A percentile compares a stretch with the other conserved stretches of the same genome.
phyloP scores from a whole-genome alignment of 2,329 filamentous ascomycete genomes.

The Cordyceps cateniannulata region DNA sequence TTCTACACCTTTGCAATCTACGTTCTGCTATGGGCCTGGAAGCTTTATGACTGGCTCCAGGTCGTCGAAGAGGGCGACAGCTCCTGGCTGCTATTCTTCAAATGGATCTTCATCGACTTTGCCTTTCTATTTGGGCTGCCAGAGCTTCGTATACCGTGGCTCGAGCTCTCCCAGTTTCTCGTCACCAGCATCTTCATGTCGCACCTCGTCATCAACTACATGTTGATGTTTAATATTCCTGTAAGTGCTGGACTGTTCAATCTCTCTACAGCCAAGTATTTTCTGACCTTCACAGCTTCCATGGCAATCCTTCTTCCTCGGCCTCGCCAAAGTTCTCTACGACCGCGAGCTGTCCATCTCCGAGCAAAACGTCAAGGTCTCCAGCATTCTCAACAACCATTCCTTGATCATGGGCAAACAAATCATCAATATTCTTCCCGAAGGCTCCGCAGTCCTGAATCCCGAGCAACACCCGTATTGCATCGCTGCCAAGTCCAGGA shows the following conservation, averaged over 20 bases:
- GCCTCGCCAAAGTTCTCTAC: slow-evolving; percentile 74
- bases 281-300: slow-evolving; percentile 50
- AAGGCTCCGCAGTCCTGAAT: slow-evolving; percentile 89
- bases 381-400: slow-evolving; percentile 80
- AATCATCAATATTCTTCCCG: slow-evolving; percentile 94
- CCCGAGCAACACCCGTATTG: slow-evolving; percentile 77
- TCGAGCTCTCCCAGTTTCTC: slow-evolving; percentile 77
- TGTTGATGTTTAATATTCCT: slow-evolving; percentile 89
- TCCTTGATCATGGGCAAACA: slow-evolving; percentile 94
- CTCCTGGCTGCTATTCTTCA: slow-evolving; percentile 86
- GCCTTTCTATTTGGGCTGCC: slow-evolving; percentile 83
- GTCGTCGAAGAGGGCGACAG: slow-evolving; percentile 75
- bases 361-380: slow-evolving; percentile 86
- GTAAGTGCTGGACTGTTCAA: slow-evolving; percentile 35
- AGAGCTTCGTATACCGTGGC: slow-evolving; percentile 86
- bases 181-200: slow-evolving; percentile 64
- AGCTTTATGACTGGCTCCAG: slow-evolving; percentile 77
- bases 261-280: background rate
- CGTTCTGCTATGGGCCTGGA: slow-evolving; percentile 68
- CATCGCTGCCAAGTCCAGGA: slow-evolving; percentile 56
- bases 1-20: slow-evolving; percentile 83
- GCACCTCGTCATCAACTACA: slow-evolving; percentile 69
- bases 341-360: slow-evolving; percentile 89
- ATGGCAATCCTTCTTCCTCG: slow-evolving; percentile 64
- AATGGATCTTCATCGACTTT: slow-evolving; percentile 87